Evolutionary conservation across 2,329 filamentous ascomycete genomes (phyloP), one percentile per base, ranked within the genome.

Genomic region (Penicillium sp.): DNA sequence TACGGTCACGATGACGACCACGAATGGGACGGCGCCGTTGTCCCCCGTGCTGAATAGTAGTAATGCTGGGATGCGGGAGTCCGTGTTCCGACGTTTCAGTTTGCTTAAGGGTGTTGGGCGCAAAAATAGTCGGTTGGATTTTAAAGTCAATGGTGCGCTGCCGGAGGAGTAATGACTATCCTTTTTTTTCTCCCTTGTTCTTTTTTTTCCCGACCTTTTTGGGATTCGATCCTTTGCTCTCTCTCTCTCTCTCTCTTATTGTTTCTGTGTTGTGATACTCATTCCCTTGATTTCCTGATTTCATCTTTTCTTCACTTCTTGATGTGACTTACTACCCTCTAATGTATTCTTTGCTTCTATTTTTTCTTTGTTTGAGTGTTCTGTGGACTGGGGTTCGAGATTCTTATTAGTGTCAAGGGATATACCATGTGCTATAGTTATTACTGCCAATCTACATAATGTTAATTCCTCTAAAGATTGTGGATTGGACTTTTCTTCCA

Each of bases 41-140:
- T 56, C 63, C 36, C 75, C 70, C 31, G 64, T 67, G 25, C 68
- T 72, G 3, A 63, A 73, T 31, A 50, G 22, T 44, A 57, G 48
- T 40, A 51, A 55, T 18, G 52, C 59, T 31, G 66, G 64, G 19
- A 64, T 68, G 62, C 80, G 80, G 44, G 81, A 80, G 30, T 86
- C 83, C 50, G 80, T 95, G 57, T 83, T 85, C 71, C 92, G 89
- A 73, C 75, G 89, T 63, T 76, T 95, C 57, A 93, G 88, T 66
- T 75, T 90, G 61, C 75, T 95, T 63, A 88, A 86, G 66, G 67
- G 67, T 8, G 77, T 90, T 42, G 84, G 86, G 27, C 85, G 83
- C 67, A 89, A 87, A 72, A 75, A 74, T 38, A 82, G 79, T 64
- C 84, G 82, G 66, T 73, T 63, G 50, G 78, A 74, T 64, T 75